Evolutionary conservation across 805 yeast species (phyloP).

Genomic region (Alloascoidea africana): DNA sequence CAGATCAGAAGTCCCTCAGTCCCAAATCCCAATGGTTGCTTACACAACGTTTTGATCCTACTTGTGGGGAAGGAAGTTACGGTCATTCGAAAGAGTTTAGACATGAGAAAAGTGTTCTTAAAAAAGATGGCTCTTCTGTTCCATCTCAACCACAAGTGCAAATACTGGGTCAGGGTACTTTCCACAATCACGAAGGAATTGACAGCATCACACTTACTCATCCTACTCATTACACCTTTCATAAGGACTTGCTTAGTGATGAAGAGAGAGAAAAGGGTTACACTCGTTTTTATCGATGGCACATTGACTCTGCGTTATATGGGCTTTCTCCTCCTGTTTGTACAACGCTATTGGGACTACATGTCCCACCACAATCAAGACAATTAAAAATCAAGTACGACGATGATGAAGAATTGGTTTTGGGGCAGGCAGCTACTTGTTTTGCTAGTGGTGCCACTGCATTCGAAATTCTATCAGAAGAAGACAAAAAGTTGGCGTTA

Average conservation of each 20-base stretch:
- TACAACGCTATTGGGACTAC: constrained; percentile 71
- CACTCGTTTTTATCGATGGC: constrained; percentile 89
- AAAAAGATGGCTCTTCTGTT: constrained; percentile 68
- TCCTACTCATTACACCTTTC: constrained; percentile 76
- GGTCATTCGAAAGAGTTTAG: constrained; percentile 78
- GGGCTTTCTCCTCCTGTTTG: constrained; percentile 77
- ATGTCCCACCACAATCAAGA: constrained; percentile 50
- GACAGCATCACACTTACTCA: constrained; percentile 52
- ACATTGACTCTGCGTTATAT: constrained; percentile 80
- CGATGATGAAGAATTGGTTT: constrained; percentile 46
- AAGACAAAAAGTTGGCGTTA: constrained; percentile 62
- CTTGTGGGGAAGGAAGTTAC: constrained; percentile 44
- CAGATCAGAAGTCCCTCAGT: constrained; percentile 47
- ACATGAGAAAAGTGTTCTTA: constrained; percentile 49
- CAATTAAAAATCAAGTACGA: constrained; percentile 54
- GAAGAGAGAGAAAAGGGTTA: constrained; percentile 44
- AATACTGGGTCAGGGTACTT: constrained; percentile 69
- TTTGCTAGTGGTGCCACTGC: constrained; percentile 79
- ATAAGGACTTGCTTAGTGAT: constrained; percentile 46
- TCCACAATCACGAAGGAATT: constrained; percentile 39
- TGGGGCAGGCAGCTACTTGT: constrained; percentile 80
- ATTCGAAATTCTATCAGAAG: constrained; percentile 46
- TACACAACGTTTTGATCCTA: constrained; percentile 68
- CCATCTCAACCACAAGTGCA: constrained; percentile 83
- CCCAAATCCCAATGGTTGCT: constrained; percentile 67